These are phyloP conservation scores for Smithsoniella earleae DNA, from an alignment of 163 green algal genomes.

Conservation along the genomic window DNA sequence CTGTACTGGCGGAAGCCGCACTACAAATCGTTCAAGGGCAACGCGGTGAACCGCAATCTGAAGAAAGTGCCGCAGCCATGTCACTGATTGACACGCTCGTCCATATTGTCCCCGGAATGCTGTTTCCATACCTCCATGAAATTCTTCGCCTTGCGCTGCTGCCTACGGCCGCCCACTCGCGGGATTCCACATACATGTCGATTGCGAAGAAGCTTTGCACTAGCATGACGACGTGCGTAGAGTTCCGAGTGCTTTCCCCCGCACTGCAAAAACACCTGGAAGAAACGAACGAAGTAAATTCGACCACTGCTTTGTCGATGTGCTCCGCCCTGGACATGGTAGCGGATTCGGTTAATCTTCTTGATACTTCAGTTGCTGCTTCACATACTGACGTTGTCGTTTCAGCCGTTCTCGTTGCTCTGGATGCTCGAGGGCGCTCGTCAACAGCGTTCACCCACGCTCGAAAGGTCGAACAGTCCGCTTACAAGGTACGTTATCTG, in stretches of 20 bases:
- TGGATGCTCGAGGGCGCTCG: background rate
- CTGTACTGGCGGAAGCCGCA: background rate
- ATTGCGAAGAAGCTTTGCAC: background rate
- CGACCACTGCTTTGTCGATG: background rate
- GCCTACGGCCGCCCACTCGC: background rate
- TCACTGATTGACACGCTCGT: background rate
- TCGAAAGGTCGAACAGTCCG: too few species aligned
- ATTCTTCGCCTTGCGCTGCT: background rate
- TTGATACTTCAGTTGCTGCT: background rate
- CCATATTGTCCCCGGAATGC: background rate
- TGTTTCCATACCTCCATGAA: background rate
- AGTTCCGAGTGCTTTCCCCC: conserved; percentile 6
- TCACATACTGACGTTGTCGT: background rate
- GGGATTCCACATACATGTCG: background rate
- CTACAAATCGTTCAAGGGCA: background rate
- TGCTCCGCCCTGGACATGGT: background rate
- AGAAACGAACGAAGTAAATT: background rate
- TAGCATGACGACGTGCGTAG: background rate
- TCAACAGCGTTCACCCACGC: too few species aligned
- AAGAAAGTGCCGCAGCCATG: background rate
- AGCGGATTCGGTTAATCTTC: background rate
- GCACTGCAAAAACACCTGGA: background rate
- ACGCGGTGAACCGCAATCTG: background rate
- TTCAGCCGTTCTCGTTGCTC: background rate
- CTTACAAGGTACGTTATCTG: too few species aligned